These are phyloP conservation scores for Phalaenopsis equestris DNA, from an alignment of 106 monocot species.

Conservation along the genomic window DNA sequence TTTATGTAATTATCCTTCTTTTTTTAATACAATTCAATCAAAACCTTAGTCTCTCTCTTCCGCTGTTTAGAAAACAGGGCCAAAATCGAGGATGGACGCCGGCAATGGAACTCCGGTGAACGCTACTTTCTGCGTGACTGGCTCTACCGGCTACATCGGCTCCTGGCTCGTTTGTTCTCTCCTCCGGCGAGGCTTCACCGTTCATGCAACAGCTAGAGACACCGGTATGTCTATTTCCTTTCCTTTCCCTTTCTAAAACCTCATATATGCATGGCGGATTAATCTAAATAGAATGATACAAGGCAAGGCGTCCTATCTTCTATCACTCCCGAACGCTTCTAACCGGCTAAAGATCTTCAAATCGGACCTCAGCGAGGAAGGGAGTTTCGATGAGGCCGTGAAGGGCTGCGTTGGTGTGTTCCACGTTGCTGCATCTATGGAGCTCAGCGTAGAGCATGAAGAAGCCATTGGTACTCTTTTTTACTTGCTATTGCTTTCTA, in stretches of 20 bases:
- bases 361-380: conserved; percentile 48
- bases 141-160: conserved; percentile 64
- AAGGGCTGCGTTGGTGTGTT: conserved; percentile 41
- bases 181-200: conserved; percentile 39
- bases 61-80: no score
- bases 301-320: no score
- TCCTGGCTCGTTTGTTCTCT: conserved; percentile 63
- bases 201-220: conserved; percentile 56
- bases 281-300: no score
- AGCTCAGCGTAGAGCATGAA: conserved; percentile 12
- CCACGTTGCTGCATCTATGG: conserved; percentile 72
- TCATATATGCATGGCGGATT: no score
- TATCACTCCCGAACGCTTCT: no score
- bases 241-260: neutral
- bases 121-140: conserved; percentile 50
- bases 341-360: conserved; percentile 32
- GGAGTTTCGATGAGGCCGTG: conserved; percentile 66
- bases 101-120: no score
- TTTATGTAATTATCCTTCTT: no score
- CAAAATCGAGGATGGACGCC: no score
- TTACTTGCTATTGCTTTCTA: no score
- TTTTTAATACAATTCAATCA: no score
- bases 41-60: no score
- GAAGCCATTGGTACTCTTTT: conserved; percentile 29
- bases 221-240: conserved; percentile 15